Evolutionary conservation across 441 rosid species (phyloP).

Genomic region (Adansonia rubrostipa): DNA sequence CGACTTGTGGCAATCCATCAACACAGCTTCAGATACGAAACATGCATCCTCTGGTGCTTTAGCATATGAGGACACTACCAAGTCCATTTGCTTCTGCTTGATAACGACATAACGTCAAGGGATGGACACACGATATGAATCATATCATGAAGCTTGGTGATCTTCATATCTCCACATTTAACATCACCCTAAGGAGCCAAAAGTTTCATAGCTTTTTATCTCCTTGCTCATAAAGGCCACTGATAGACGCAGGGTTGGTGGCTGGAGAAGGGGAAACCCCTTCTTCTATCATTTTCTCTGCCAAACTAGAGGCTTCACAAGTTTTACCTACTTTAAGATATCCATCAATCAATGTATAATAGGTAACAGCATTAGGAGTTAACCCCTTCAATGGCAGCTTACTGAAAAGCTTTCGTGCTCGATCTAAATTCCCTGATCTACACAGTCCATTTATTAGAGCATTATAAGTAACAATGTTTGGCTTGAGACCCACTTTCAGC

Average conservation of each 20-base stretch:
- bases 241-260: constrained; percentile 45
- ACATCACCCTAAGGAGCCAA: constrained; percentile 43
- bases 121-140: constrained; percentile 28
- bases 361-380: constrained; percentile 59
- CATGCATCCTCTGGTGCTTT: constrained; percentile 30
- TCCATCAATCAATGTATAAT: constrained; percentile 60
- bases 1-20: constrained; percentile 24
- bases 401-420: constrained; percentile 62
- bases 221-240: constrained; percentile 47
- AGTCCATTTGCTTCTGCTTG: constrained; percentile 31
- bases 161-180: constrained; percentile 31
- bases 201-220: constrained; percentile 38
- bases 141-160: constrained; percentile 34
- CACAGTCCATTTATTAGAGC: constrained; percentile 71
- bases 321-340: constrained; percentile 51
- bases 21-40: constrained; percentile 38
- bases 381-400: constrained; percentile 63
- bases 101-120: constrained; percentile 12
- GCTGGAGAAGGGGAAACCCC: constrained; percentile 48
- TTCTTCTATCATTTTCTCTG: constrained; percentile 53
- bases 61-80: constrained; percentile 26
- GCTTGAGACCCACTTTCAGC: constrained; percentile 55
- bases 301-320: constrained; percentile 56
- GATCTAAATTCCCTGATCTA: constrained; percentile 59
- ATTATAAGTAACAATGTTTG: constrained; percentile 70